Base-by-base conservation (phyloP, 768 basidiomycete species). In the Amanita rimosa region DNA sequence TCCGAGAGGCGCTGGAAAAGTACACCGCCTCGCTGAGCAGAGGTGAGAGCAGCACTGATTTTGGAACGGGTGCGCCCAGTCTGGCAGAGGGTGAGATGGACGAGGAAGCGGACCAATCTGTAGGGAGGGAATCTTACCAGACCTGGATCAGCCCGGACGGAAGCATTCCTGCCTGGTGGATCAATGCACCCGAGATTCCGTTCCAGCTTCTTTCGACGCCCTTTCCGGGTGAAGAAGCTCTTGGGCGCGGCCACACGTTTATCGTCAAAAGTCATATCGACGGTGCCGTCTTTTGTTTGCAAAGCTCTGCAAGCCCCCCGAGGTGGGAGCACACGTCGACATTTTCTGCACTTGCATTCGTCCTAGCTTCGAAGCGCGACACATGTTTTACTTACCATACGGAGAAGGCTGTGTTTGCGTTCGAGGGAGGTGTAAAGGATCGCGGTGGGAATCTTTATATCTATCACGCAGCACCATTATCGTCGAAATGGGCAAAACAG, bases 311-410 rank as follows among this genome's bases (percentile, higher is more conserved):
- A 1, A 26, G 65, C 38, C 57, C 64, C 0, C 60, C 63, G 55
- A 52, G 51, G 26, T 95, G 88, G 92, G 70, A 58, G 44, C 95
- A 99, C 62, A 65, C 66, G 3, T 72, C 79, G n/a, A 97, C 95
- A 0, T 93, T 79, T 62, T 81, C 86, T 16, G 95, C 93, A 0
- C 74, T 99, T 21, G 77, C 91, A 0, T 99, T 97, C 60, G 95
- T 99, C 35, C 71, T 99, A 44, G 91, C 91, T 7, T 91, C 89
- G 10, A 97, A 97, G 61, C 81, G 79, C 24, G 91, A 97, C 62
- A 81, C 86, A 0, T 79, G 90, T 16, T 92, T 94, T 66, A 87
- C 88, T 1, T 77, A 85, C 58, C 92, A 97, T 58, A 63, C 73
- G 0, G 63, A 64, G 1, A 62, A 69, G 37, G 72, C 72, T 4